phyloP scores from a whole-genome alignment of 1,139 yeast genomes.

The Geotrichum reessii region DNA sequence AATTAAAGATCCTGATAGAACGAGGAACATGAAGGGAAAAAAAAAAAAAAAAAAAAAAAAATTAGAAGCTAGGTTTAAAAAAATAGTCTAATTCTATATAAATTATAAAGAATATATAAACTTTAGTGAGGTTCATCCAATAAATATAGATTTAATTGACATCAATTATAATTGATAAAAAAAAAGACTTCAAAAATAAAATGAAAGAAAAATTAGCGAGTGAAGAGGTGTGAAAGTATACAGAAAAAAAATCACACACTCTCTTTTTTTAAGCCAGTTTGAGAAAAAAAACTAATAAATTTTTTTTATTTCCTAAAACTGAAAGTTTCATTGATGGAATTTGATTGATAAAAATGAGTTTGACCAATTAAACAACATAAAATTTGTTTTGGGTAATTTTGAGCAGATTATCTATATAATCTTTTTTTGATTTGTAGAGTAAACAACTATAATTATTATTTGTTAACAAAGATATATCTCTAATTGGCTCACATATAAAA shows the following conservation, averaged over 20 bases:
- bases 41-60: background rate
- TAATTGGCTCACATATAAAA: background rate
- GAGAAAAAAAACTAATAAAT: background rate
- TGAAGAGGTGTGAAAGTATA: background rate
- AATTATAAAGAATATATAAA: background rate
- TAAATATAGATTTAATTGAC: background rate
- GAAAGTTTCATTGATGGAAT: background rate
- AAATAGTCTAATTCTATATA: too few species aligned
- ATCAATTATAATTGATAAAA: background rate
- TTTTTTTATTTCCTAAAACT: background rate
- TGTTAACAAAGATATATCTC: background rate
- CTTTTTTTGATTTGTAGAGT: background rate
- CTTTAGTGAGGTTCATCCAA: background rate
- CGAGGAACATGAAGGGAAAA: too few species aligned
- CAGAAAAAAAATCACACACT: too few species aligned
- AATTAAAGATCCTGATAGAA: too few species aligned
- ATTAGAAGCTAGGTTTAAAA: too few species aligned
- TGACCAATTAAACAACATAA: background rate
- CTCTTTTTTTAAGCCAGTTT: background rate
- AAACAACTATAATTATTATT: background rate
- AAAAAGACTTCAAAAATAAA: background rate
- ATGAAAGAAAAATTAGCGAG: background rate
- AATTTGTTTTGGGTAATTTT: background rate
- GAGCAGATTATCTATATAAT: background rate
- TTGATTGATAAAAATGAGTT: background rate